phyloP scores from a whole-genome alignment of 1,139 yeast species.

The Arxiozyma heterogenica region DNA sequence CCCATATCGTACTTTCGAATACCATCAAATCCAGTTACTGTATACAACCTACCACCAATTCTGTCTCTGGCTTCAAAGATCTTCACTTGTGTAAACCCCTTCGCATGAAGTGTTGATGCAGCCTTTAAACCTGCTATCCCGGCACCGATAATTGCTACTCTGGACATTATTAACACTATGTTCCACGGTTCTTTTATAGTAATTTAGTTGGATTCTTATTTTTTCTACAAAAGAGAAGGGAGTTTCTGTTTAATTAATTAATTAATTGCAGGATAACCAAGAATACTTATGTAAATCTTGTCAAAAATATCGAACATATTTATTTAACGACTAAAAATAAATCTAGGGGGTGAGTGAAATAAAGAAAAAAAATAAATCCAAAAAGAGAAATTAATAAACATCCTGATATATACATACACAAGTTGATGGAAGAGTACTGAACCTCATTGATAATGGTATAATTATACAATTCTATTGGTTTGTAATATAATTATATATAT shows the following conservation, averaged over 20 bases:
- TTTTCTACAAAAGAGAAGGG: background rate
- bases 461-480: too few species aligned
- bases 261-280: too few species aligned
- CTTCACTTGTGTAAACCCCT: slow-evolving; percentile 38
- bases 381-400: too few species aligned
- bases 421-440: background rate
- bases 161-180: background rate
- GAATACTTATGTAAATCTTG: too few species aligned
- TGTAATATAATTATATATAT: too few species aligned
- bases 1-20: slow-evolving; percentile 55
- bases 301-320: background rate
- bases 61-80: slow-evolving; percentile 51
- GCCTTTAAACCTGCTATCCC: slow-evolving; percentile 80
- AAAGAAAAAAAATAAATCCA: too few species aligned
- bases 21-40: slow-evolving; percentile 31
- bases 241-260: too few species aligned
- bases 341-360: background rate
- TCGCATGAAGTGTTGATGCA: slow-evolving; percentile 46
- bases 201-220: background rate
- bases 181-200: background rate
- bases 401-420: too few species aligned
- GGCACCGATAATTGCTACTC: slow-evolving; percentile 59
- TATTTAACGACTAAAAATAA: too few species aligned
- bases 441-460: background rate
- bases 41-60: slow-evolving; percentile 51